Conservation (phyloP, 306 rosid genomes). For the Sphenostylis stenocarpa region DNA sequence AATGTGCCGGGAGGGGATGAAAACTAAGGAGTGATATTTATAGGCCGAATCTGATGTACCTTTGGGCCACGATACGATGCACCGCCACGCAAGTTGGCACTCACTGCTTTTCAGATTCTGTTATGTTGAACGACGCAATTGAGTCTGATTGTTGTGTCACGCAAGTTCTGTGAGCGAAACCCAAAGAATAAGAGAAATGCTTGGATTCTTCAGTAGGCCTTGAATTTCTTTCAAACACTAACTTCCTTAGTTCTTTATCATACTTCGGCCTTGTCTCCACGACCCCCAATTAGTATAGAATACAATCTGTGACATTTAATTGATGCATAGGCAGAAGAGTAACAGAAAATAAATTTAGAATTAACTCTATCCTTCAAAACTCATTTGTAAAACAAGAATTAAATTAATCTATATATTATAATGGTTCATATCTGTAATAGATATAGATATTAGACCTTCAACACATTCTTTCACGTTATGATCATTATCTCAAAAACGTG, state of each 20-base stretch:
- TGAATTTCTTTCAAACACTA: background rate
- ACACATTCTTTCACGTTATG: too few relatives aligned
- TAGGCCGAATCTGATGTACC: background rate
- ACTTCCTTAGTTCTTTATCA: background rate
- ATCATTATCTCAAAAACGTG: too few relatives aligned
- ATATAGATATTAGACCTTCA: too few relatives aligned
- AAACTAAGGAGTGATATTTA: conserved; percentile 24
- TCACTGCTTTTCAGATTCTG: background rate
- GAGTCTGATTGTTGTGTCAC: conserved; percentile 17
- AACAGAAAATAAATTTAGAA: too few relatives aligned
- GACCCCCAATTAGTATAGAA: background rate
- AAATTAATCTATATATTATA: too few relatives aligned
- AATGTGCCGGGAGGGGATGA: conserved; percentile 27
- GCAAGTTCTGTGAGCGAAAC: conserved; percentile 29
- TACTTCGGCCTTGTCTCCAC: background rate
- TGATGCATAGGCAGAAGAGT: background rate
- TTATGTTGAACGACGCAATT: background rate
- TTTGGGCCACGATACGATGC: background rate
- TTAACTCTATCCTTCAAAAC: too few relatives aligned
- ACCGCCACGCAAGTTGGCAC: background rate
- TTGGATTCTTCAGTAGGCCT: background rate
- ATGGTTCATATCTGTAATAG: too few relatives aligned
- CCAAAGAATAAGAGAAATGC: background rate
- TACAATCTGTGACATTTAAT: background rate
- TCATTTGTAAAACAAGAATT: too few relatives aligned